Conservation (phyloP, 2,329 filamentous ascomycete species). For the Colletotrichum somersetense region DNA sequence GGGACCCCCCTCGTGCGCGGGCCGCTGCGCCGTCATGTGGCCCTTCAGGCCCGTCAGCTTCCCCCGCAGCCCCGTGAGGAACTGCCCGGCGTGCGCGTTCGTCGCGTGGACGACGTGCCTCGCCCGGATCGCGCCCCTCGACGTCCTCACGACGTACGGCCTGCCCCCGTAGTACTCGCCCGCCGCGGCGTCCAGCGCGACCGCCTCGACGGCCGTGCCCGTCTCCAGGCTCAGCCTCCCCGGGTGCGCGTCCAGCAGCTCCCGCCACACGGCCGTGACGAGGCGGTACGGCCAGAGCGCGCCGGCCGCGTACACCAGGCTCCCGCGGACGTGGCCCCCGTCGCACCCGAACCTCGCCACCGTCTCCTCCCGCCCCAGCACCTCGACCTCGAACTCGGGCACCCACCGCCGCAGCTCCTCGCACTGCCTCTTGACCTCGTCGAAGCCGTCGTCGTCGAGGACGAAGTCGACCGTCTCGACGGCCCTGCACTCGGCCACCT, state of each 20-base stretch:
- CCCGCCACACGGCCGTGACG: conserved; percentile 59
- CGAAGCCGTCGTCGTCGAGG: conserved; percentile 53
- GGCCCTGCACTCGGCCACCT: conserved; percentile 55
- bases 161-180: conserved; percentile 23
- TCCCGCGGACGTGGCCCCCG: conserved; percentile 54
- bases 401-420: conserved; percentile 52
- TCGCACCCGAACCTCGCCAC: conserved; percentile 53
- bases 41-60: conserved; percentile 60
- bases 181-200: conserved; percentile 42
- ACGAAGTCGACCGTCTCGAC: conserved; percentile 63
- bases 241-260: conserved; percentile 52
- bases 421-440: conserved; percentile 49
- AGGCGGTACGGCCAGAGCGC: conserved; percentile 66
- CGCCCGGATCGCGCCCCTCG: conserved; percentile 58
- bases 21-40: conserved; percentile 64
- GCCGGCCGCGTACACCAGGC: conserved; percentile 60
- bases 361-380: conserved; percentile 53
- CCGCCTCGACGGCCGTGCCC: conserved; percentile 50
- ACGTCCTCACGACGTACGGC: conserved; percentile 60
- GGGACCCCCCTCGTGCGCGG: conserved; percentile 41
- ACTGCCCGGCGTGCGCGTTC: conserved; percentile 65
- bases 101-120: conserved; percentile 69
- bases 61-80: conserved; percentile 62
- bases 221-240: conserved; percentile 54
- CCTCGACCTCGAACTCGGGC: conserved; percentile 54